Evolutionary conservation across 208 protist species (phyloP).

Genomic region (Leishmania tropica): DNA sequence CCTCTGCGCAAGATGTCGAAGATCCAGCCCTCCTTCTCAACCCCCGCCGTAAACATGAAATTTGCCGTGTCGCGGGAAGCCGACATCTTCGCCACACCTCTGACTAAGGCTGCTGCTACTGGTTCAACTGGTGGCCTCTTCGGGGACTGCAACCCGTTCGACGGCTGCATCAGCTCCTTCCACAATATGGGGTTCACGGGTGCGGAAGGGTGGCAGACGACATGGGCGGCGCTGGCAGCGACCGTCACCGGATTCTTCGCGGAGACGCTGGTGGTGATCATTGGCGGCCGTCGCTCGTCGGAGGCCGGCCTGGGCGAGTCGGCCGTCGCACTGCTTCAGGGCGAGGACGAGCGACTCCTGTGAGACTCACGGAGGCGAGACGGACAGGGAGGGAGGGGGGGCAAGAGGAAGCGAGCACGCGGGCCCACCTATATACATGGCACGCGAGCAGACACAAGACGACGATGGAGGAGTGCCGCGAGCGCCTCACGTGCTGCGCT

Average conservation of each 20-base stretch:
- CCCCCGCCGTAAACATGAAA: background rate
- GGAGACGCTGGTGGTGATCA: constrained; percentile 16
- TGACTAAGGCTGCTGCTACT: too few species aligned
- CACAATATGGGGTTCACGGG: constrained; percentile 35
- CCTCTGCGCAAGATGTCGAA: background rate
- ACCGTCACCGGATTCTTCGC: background rate
- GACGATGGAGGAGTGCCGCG: background rate
- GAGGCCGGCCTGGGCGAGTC: constrained; percentile 13
- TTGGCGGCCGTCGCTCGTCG: constrained; percentile 4
- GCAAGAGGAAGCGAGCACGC: background rate
- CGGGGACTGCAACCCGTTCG: constrained; percentile 31
- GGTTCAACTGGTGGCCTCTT: background rate
- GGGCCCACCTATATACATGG: background rate
- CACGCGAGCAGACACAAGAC: background rate
- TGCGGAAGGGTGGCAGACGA: constrained; percentile 2
- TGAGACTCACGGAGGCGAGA: background rate
- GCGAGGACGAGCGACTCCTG: constrained; percentile 6
- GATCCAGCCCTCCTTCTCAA: background rate
- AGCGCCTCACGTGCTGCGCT: background rate
- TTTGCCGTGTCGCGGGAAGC: rapidly evolving
- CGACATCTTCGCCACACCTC: background rate
- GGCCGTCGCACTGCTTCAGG: background rate
- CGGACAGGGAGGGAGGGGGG: background rate
- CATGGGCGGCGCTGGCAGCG: constrained; percentile 6
- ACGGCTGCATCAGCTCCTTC: constrained; percentile 38